phyloP scores from a whole-genome alignment of 73 alveolate genomes.

The Stentor roeselii region DNA sequence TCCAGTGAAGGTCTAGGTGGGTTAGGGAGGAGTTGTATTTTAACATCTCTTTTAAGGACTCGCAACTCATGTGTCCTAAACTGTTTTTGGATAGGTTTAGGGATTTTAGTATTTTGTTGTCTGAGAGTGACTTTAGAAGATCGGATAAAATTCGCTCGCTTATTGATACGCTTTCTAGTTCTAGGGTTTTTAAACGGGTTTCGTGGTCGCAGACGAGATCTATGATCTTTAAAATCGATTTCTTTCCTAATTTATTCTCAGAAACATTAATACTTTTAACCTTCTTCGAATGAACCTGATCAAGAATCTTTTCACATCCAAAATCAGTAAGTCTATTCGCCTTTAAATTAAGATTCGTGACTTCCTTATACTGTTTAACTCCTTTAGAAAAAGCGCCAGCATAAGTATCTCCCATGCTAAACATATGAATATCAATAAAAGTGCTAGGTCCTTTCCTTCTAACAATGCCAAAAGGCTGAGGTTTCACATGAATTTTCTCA shows the following conservation, averaged over 20 bases:
- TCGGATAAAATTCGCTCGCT: not conserved
- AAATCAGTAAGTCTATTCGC: constrained; percentile 1
- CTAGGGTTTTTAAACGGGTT: not conserved
- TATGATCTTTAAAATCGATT: not conserved
- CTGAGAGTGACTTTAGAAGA: not conserved
- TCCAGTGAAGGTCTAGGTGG: constrained; percentile 58
- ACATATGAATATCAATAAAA: not conserved
- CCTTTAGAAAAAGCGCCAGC: constrained; percentile 31
- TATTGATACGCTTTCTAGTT: not conserved
- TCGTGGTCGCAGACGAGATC: not conserved
- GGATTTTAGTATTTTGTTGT: constrained; percentile 17
- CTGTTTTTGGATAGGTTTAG: constrained; percentile 29
- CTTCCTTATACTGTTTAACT: not conserved
- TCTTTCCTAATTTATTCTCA: constrained; percentile 11
- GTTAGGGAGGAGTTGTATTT: not conserved
- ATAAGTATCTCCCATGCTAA: constrained; percentile 17
- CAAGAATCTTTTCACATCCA: not conserved
- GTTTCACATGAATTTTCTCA: constrained; percentile 10
- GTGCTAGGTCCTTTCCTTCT: constrained; percentile 19
- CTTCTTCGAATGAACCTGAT: constrained; percentile 7
- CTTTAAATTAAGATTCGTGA: constrained; percentile 1
- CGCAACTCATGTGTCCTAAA: not conserved
- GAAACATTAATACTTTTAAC: not conserved
- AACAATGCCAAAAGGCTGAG: constrained; percentile 24
- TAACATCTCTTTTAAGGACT: not conserved